phyloP scores from a whole-genome alignment of 305 asterid genomes.

The Fraxinus xanthoxyloides region DNA sequence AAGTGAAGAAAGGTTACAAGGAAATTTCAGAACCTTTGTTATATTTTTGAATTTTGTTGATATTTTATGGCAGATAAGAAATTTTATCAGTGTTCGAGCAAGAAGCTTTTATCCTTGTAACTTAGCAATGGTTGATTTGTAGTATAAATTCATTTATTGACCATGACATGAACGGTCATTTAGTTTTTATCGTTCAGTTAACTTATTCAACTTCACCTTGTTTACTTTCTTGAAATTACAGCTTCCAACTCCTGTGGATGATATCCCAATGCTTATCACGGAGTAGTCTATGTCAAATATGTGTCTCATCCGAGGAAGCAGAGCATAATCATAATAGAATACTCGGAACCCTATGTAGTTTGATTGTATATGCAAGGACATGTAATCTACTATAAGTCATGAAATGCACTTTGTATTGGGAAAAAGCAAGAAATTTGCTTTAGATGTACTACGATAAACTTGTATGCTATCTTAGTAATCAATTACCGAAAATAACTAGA shows the following conservation, averaged over 20 bases:
- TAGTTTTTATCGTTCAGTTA: neutral
- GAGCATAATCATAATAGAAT: neutral
- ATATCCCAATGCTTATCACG: constrained; percentile 51
- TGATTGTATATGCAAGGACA: constrained; percentile 9
- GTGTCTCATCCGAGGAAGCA: constrained; percentile 10
- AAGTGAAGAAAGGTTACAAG: neutral
- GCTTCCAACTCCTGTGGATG: constrained; percentile 46
- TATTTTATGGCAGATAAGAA: neutral
- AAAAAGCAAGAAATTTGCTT: constrained; percentile 13
- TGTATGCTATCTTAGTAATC: neutral
- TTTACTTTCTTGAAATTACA: constrained; percentile 22
- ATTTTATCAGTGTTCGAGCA: neutral
- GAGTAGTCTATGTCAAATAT: constrained; percentile 38
- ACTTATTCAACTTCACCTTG: neutral
- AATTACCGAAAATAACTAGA: neutral
- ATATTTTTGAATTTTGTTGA: neutral
- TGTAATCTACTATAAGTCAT: constrained; percentile 11
- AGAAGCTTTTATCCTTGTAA: neutral
- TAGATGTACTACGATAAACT: neutral
- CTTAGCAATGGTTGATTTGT: neutral
- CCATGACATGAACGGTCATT: neutral
- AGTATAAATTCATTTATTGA: neutral
- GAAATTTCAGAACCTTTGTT: neutral
- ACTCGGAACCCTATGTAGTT: neutral
- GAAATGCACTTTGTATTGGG: neutral